Conservation (phyloP, 176 grass and related monocot genomes). For the Alloteropsis semialata region DNA sequence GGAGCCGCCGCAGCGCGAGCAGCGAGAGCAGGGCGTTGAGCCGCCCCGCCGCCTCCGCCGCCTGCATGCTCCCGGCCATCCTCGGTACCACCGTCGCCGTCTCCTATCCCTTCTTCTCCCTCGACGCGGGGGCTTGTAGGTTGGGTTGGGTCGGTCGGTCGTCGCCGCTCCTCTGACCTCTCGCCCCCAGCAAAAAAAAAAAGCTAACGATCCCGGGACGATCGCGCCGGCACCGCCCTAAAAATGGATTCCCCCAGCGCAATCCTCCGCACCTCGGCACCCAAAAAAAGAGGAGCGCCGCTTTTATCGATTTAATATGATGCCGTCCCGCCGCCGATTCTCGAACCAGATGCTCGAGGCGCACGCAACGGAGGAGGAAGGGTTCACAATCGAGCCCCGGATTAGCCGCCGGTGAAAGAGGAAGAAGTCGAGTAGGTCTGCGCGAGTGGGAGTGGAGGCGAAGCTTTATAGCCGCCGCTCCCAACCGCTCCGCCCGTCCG, state of each 20-base stretch:
- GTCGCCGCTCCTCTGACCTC: neutral
- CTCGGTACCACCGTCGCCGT: constrained; percentile 6
- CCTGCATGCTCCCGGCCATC: constrained; percentile 72
- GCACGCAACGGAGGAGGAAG: neutral
- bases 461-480: constrained; percentile 37
- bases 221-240: constrained; percentile 24
- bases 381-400: neutral
- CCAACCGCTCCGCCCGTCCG: neutral
- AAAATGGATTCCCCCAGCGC: constrained; percentile 30
- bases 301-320: neutral
- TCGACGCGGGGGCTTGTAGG: neutral
- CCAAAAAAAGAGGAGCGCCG: neutral
- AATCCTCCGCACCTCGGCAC: neutral
- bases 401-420: neutral
- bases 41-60: constrained; percentile 66
- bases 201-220: neutral
- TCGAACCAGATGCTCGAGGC: constrained; percentile 2
- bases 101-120: neutral
- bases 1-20: constrained; percentile 51
- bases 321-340: neutral
- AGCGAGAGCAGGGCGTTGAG: constrained; percentile 62
- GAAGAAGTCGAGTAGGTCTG: neutral
- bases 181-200: neutral
- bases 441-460: neutral
- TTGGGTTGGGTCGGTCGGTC: neutral